These are phyloP conservation scores for Lophium mytilinum DNA, from an alignment of 495 filamentous ascomycete genomes.

Conservation along the genomic window DNA sequence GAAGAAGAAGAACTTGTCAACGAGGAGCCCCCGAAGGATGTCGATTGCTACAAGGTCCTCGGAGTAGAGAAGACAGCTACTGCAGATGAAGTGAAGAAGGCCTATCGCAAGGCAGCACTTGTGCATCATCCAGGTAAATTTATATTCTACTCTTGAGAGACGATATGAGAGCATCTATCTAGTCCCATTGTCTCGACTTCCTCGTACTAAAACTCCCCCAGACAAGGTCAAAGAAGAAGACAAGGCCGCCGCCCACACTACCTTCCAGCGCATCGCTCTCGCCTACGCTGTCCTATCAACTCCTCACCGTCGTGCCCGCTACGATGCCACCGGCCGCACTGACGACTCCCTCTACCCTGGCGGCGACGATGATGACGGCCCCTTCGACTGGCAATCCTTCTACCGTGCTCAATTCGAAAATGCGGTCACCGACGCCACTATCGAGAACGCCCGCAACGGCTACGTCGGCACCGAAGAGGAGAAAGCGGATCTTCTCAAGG, in stretches of 20 bases:
- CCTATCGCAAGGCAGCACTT: conserved; percentile 38
- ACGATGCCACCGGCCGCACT: conserved; percentile 83
- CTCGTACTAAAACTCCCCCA: conserved; percentile 21
- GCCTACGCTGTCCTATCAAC: conserved; percentile 91
- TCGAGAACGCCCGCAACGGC: conserved; percentile 60
- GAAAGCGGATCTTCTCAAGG: conserved; percentile 60
- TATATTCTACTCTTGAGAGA: neutral
- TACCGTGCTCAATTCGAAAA: conserved; percentile 74
- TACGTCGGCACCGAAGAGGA: conserved; percentile 92
- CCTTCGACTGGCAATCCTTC: conserved; percentile 82
- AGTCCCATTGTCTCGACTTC: neutral
- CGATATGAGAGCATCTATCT: too few species aligned
- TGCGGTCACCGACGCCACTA: conserved; percentile 56
- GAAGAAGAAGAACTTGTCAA: conserved; percentile 8
- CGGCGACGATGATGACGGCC: conserved; percentile 54
- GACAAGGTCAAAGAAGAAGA: conserved; percentile 64
- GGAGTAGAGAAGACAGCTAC: conserved; percentile 29
- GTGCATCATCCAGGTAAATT: conserved; percentile 35
- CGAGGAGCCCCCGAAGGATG: conserved; percentile 29
- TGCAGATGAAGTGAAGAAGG: conserved; percentile 34
- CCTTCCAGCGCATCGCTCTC: conserved; percentile 86
- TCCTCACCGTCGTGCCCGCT: conserved; percentile 63
- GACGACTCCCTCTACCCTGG: conserved; percentile 63
- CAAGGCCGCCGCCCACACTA: conserved; percentile 60
- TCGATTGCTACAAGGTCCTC: conserved; percentile 38